Conservation (phyloP, 1,139 yeast genomes). For the Yamadazyma atmosphaerica region DNA sequence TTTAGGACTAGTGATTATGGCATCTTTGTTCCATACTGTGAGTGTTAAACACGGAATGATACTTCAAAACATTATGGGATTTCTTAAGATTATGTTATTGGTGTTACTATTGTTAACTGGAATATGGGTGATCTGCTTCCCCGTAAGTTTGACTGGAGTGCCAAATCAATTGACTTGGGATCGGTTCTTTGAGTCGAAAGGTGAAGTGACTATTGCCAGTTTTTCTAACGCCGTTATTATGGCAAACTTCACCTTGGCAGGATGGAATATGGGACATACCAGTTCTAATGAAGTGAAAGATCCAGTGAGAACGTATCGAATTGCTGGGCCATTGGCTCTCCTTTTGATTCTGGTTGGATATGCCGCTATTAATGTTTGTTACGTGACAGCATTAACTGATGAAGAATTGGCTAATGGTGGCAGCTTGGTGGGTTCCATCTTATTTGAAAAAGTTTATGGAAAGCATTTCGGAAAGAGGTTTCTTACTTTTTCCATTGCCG, state of each 20-base stretch:
- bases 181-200: conserved; percentile 26
- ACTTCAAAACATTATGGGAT: conserved; percentile 59
- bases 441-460: conserved; percentile 60
- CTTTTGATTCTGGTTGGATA: conserved; percentile 51
- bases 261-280: conserved; percentile 66
- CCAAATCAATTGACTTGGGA: conserved; percentile 40
- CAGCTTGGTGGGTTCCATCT: conserved; percentile 57
- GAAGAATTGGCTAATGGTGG: conserved; percentile 56
- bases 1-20: conserved; percentile 39
- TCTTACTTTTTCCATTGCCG: conserved; percentile 55
- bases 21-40: conserved; percentile 51
- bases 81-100: conserved; percentile 49
- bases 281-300: conserved; percentile 62
- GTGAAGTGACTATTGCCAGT: conserved; percentile 40
- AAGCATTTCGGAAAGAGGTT: conserved; percentile 50
- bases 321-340: conserved; percentile 62
- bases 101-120: conserved; percentile 52
- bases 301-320: conserved; percentile 55
- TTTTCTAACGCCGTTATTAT: conserved; percentile 58
- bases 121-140: conserved; percentile 47
- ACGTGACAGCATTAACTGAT: conserved; percentile 53
- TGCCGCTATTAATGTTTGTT: conserved; percentile 54
- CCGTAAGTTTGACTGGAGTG: conserved; percentile 40
- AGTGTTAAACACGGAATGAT: conserved; percentile 54
- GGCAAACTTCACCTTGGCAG: conserved; percentile 60